Base-by-base conservation (phyloP, 192 early-diverging fungal genomes). In the Coemansia asiatica region DNA sequence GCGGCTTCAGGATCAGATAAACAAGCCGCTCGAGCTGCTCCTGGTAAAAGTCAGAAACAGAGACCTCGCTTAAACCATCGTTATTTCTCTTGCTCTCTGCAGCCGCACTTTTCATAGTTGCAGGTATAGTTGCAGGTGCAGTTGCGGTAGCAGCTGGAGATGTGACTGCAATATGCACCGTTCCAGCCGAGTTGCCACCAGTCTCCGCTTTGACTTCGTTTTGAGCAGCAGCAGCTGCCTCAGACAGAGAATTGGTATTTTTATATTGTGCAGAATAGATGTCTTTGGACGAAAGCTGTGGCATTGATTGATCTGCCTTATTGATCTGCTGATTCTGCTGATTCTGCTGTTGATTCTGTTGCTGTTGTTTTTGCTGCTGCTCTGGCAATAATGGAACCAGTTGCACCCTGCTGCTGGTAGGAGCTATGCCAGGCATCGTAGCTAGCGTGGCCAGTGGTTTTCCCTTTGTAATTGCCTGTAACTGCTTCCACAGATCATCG, bases 401-500 rank as follows among this genome's bases (percentile, higher is more conserved):
- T 13, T 55, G 53, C 18, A 55, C 53, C 7, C 16, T 55, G 27
- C 53, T 55, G 27, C 27, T 27, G 16, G 33, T 2, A 58, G 56
- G n/a, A 35, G 56, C 56, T 5, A 35, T 25, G 9, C 40, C 64
- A 2, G 64, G 38, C 15, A 25, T 64, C 9, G 53, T n/a, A 15
- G 53, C 27, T 40, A 35, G 51, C 23, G 25, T 35, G 28, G 63
- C 50, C 23, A 64, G 6, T 21, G 51, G 63, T n/a, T 64, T 27
- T 6, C 22, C 35, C 50, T 44, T 54, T n/a, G 54, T 22, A 13
- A 59, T 22, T 19, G 19, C 29, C 33, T 29, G 55, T 66, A 80
- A 50, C 65, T 71, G 67, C 2, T 25, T 48, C 72, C 72, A 80
- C 61, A 80, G 62, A 3, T 64, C 68, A 15, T 68, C 67, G 51